Evolutionary conservation across 192 early-diverging fungal species (phyloP).

Genomic region (Coemansia sp.): DNA sequence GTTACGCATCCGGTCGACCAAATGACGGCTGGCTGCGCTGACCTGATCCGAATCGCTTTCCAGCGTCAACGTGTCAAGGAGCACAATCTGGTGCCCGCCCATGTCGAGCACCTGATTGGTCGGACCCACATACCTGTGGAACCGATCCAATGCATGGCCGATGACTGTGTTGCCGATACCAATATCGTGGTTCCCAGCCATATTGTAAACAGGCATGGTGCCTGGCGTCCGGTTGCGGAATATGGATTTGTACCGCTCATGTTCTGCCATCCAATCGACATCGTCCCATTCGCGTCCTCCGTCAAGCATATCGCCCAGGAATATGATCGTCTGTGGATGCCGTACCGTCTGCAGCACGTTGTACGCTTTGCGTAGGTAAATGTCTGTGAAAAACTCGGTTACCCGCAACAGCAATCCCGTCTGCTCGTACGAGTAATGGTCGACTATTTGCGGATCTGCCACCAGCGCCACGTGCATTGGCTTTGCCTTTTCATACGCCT

Average conservation of each 20-base stretch:
- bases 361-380: conserved; percentile 84
- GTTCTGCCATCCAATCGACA: conserved; percentile 57
- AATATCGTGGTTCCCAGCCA: conserved; percentile 93
- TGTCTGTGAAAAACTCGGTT: conserved; percentile 78
- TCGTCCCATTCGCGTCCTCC: conserved; percentile 64
- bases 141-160: conserved; percentile 39
- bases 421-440: conserved; percentile 80
- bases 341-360: conserved; percentile 54
- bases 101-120: conserved; percentile 55
- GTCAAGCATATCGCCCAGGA: conserved; percentile 88
- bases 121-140: conserved; percentile 54
- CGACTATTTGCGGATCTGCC: conserved; percentile 92
- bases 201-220: conserved; percentile 48
- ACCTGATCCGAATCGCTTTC: conserved; percentile 29
- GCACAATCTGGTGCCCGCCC: conserved; percentile 64
- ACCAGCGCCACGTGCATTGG: conserved; percentile 61
- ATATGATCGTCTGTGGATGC: conserved; percentile 63
- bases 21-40: conserved; percentile 2
- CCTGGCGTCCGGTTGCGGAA: conserved; percentile 46
- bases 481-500: not conserved
- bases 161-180: conserved; percentile 70
- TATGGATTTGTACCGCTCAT: conserved; percentile 54
- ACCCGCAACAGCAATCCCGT: conserved; percentile 58
- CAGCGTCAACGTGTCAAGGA: conserved; percentile 76
- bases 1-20: conserved; percentile 14